These are phyloP conservation scores for Phytophthora palmivora DNA, from an alignment of 352 stramenopile genomes.

Conservation along the genomic window DNA sequence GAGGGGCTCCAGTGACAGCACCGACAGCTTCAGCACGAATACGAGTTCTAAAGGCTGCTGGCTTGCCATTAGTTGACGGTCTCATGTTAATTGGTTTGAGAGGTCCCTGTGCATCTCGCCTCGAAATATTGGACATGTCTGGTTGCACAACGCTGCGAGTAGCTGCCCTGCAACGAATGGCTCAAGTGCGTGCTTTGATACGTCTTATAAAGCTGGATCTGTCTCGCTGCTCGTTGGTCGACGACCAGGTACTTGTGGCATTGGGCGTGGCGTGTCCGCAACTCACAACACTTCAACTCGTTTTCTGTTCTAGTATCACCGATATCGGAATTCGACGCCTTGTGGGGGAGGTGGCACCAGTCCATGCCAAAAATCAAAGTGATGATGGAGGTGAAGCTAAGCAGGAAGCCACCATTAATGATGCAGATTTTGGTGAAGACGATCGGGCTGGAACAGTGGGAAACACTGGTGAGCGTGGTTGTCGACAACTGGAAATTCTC, in stretches of 20 bases:
- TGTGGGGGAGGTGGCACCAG: constrained; percentile 33
- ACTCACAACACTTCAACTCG: constrained; percentile 50
- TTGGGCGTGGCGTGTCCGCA: constrained; percentile 49
- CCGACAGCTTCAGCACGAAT: constrained; percentile 39
- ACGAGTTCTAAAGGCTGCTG: constrained; percentile 40
- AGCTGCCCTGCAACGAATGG: constrained; percentile 50
- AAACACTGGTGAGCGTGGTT: constrained; percentile 34
- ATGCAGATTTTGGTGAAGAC: constrained; percentile 8
- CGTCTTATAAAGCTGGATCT: constrained; percentile 58
- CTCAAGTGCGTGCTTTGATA: constrained; percentile 41
- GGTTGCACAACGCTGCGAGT: constrained; percentile 46
- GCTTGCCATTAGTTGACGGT: constrained; percentile 63
- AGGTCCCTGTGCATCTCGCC: constrained; percentile 26
- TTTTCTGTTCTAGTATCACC: constrained; percentile 62
- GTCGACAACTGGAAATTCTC: constrained; percentile 49
- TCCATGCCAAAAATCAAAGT: neutral
- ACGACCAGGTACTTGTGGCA: constrained; percentile 60
- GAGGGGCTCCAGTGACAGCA: constrained; percentile 2
- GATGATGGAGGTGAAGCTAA: constrained; percentile 11
- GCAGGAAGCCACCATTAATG: constrained; percentile 1
- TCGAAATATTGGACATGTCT: constrained; percentile 37
- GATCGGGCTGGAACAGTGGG: constrained; percentile 15
- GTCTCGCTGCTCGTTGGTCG: constrained; percentile 57
- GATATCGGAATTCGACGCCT: constrained; percentile 62
- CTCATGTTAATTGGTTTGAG: constrained; percentile 61